phyloP scores from a whole-genome alignment of 208 protist species.

The Crithidia acanthocephali region DNA sequence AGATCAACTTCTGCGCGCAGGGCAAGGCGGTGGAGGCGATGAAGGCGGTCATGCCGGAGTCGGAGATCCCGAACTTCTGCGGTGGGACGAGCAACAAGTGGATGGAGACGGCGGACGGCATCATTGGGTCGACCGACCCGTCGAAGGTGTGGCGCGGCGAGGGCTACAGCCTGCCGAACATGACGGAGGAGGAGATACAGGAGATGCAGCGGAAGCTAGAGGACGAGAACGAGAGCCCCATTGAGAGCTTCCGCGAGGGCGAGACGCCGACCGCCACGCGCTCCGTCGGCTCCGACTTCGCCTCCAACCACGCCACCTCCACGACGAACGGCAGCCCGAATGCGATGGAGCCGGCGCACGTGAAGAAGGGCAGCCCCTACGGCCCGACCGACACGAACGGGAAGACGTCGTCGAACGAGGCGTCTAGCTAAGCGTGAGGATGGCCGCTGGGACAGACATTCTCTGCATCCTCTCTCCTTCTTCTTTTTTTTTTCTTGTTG shows the following conservation, averaged over 20 bases:
- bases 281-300: slow-evolving; percentile 6
- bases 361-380: slow-evolving; percentile 1
- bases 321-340: slow-evolving; percentile 14
- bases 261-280: slow-evolving; percentile 31
- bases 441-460: too few species aligned
- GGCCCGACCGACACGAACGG: slow-evolving; percentile 7
- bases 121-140: slow-evolving; percentile 65
- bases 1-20: slow-evolving; percentile 68
- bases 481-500: too few species aligned
- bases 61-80: slow-evolving; percentile 80
- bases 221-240: slow-evolving; percentile 16
- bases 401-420: slow-evolving; percentile 3
- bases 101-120: slow-evolving; percentile 59
- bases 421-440: background rate
- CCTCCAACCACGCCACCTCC: background rate
- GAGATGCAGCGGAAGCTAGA: slow-evolving; percentile 17
- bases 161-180: slow-evolving; percentile 25
- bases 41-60: slow-evolving; percentile 62
- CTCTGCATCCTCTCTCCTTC: too few species aligned
- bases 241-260: slow-evolving; percentile 27
- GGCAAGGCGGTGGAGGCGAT: slow-evolving; percentile 55
- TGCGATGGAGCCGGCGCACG: background rate
- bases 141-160: slow-evolving; percentile 46
- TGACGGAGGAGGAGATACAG: slow-evolving; percentile 24
- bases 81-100: slow-evolving; percentile 74